Evolutionary conservation across 768 basidiomycete genomes (phyloP), one percentile per base, ranked within the genome.

Genomic region (Tremella mesenterica): DNA sequence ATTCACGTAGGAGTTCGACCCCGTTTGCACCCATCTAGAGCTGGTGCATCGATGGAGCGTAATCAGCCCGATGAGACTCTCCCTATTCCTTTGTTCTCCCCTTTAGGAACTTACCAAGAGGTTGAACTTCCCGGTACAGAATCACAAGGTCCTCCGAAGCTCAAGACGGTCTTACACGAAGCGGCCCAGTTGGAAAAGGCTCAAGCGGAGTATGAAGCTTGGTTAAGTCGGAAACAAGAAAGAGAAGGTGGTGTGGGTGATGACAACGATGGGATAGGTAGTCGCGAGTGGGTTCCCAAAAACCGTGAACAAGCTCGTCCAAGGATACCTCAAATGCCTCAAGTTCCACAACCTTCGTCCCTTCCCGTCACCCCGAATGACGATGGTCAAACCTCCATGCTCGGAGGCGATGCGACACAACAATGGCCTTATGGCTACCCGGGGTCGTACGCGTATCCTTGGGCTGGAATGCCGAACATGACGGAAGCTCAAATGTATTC

Each of bases 1-100:
- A 82, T 99, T 38, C 83, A 89, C n/a, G 88, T 96, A 27, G 93
- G 93, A 36, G 88, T 69, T 13, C 57, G 67, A 36, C 67, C 67
- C 2, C 53, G 67, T 12, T 53, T 69, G 2, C 67, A 66, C 47
- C 67, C 67, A 12, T 53, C 60, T 12, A 55, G 52, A 38, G 58
- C 58, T 2, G 31, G 51, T 43, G 59, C 58, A 9, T 64, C 62
- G 13, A 28, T 63, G 38, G 29, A 47, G 8, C 54, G 55, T 9
- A 69, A 69, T 48, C 65, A 69, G 54, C 67, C 67, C 14, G 63
- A 66, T 30, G 9, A 23, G 3, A n/a, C 39, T 20, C 36, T 69
- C 1, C 53, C 59, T 13, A 21, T 38, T 16, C 65, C 65, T 1
- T 46, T 64, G 12, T 61, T 60, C 44, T 59, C 59, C 3, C 65